Evolutionary conservation across 331 rosid species (phyloP), one percentile per base, ranked within the genome.

Genomic region (Quercus lobata): DNA sequence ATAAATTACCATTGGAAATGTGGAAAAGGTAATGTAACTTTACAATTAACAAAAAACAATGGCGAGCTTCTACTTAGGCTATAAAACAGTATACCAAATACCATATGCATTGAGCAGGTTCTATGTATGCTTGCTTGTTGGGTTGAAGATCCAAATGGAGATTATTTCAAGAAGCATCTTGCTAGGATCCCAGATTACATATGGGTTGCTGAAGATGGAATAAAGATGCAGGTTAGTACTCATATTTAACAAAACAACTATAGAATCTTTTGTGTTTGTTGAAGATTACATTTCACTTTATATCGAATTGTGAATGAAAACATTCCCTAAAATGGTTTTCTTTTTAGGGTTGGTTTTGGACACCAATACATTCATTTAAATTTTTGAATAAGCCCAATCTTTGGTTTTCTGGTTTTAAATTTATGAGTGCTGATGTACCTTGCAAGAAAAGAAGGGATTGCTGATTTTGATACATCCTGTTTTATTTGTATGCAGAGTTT

Each of bases 181-280:
- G 87, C 96, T 7, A 87, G 93, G 73, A 63, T 92, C 9, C 89
- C 88, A 2, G 97, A 92, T 79, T 90, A 89, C 49, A 46, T 92
- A 34, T 90, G 93, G 93, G 80, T 89, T 10, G 86, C 88, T 2
- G 97, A 90, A 76, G 97, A 92, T 80, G 97, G 97, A 82, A 87
- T 91, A 78, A 84, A 89, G 21, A 65, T 89, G 84, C 94, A 88
- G 78, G 85, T 60, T 1, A 10, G 73, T 58, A 27, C 0, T 12
- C 10, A 0, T 25, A 62, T 62, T 62, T 44, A 17, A 7, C 27
- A 18, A 17, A 66, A 25, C 3, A 11, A 61, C 1, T 46, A 0
- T 46, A 11, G 53, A 46, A 46, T 46, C 0, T 46, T 46, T 46
- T 37, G 0, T 22, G 5, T 6, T 4, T 12, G 1, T 11, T 61